These are phyloP conservation scores for Steccherinum ochraceum DNA, from an alignment of 768 basidiomycete species.

Conservation along the genomic window DNA sequence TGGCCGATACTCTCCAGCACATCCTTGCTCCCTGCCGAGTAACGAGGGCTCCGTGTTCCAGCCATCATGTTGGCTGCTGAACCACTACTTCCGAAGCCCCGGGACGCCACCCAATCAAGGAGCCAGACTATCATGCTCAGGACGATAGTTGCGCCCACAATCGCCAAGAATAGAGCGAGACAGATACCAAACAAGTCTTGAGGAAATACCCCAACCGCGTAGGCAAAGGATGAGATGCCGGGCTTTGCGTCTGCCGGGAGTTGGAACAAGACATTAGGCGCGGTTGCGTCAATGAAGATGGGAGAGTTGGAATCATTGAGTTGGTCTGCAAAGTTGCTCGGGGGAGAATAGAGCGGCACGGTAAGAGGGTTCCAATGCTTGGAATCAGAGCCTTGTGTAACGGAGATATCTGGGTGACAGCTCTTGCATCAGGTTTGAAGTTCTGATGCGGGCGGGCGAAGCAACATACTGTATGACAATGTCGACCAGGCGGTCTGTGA, in stretches of 20 bases:
- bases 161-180: slow-evolving; percentile 74
- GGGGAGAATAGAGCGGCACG: slow-evolving; percentile 52
- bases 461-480: slow-evolving; percentile 57
- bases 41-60: slow-evolving; percentile 34
- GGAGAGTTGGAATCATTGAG: slow-evolving; percentile 64
- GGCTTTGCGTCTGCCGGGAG: slow-evolving; percentile 52
- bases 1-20: slow-evolving; percentile 30
- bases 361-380: slow-evolving; percentile 65
- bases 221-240: slow-evolving; percentile 82
- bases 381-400: slow-evolving; percentile 42
- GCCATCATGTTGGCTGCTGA: slow-evolving; percentile 21
- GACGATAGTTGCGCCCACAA: slow-evolving; percentile 65
- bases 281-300: slow-evolving; percentile 64
- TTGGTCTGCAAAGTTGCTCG: slow-evolving; percentile 68
- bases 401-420: slow-evolving; percentile 56
- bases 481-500: slow-evolving; percentile 88
- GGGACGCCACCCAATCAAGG: slow-evolving; percentile 49
- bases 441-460: neutral
- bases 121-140: slow-evolving; percentile 70
- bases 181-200: slow-evolving; percentile 80
- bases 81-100: slow-evolving; percentile 25
- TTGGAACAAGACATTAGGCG: slow-evolving; percentile 69
- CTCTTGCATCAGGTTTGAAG: slow-evolving; percentile 14
- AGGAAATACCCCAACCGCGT: slow-evolving; percentile 75
- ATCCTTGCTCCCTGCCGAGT: slow-evolving; percentile 46